Conservation (phyloP, 768 basidiomycete species). For the Termitomyces heimii region DNA sequence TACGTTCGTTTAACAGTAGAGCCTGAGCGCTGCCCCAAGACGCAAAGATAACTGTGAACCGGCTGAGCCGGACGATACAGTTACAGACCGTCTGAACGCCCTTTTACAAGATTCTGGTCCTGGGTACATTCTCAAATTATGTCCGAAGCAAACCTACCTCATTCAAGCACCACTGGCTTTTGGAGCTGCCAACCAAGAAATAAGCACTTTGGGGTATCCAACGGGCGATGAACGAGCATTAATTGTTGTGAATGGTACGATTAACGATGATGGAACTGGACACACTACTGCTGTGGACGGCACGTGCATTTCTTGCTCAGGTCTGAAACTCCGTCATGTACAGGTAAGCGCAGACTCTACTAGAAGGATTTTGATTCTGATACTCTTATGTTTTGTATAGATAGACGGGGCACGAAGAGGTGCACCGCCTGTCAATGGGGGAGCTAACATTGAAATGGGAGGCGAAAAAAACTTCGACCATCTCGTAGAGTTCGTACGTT, state of each 20-base stretch:
- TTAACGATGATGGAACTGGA: conserved; percentile 46
- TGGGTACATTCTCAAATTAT: conserved; percentile 63
- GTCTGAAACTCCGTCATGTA: conserved; percentile 62
- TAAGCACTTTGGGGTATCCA: conserved; percentile 76
- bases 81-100: conserved; percentile 60
- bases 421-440: conserved; percentile 47
- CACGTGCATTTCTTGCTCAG: conserved; percentile 51
- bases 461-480: conserved; percentile 70
- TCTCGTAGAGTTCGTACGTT: conserved; percentile 70
- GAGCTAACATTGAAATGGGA: conserved; percentile 84
- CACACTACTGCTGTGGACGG: conserved; percentile 74
- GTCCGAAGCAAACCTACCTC: conserved; percentile 54
- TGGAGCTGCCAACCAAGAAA: conserved; percentile 67
- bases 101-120: conserved; percentile 60
- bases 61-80: conserved; percentile 52
- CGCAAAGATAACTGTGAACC: conserved; percentile 24
- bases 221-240: conserved; percentile 60
- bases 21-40: background rate
- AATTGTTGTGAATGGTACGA: conserved; percentile 62
- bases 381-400: conserved; percentile 27
- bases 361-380: background rate
- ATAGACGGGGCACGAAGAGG: conserved; percentile 67
- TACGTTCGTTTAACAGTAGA: background rate
- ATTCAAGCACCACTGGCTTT: conserved; percentile 66
- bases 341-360: conserved; percentile 37